Evolutionary conservation across 108 stramenopile genomes (phyloP), one percentile per base, ranked within the genome.

Genomic region (Fragilaria crotonensis): DNA sequence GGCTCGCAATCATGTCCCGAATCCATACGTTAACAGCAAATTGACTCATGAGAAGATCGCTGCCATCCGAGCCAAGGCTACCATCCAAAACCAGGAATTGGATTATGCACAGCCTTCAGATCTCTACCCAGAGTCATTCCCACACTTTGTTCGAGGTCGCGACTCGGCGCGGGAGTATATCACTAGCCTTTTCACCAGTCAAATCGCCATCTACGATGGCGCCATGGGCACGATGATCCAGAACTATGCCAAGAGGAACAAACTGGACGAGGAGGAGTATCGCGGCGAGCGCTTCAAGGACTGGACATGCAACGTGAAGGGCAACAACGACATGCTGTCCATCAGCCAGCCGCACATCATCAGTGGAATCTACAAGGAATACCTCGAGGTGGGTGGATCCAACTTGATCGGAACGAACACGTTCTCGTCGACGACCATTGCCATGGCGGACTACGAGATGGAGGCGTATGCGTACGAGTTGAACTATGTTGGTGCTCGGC

Each of bases 401-500:
- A 78, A 96, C 59, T 31, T 99, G 71, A 95, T 99, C 68, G 98
- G 95, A 21, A 99, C 98, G 57, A 99, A 99, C 66, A 99, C 98
- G 0, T 99, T 99, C 78, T 93, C 91, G 14, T 91, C 92, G 20
- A 98, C 98, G 5, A 95, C 94, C 46, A 97, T 99, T 59, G 98
- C 98, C 65, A 95, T 95, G 89, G 98, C 93, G 23, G 98, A 99
- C 67, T 99, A 99, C 67, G 76, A 94, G 54, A 97, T 99, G 96
- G 96, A 99, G 67, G 67, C 65, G 19, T 88, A 90, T 19, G 95
- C 83, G 45, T 94, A 95, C 59, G 98, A 99, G 71, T 73, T 99
- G 52, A 99, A 99, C 84, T 95, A 93, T 62, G 79, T 85, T 59
- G 77, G 81, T 33, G 95, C 98, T 26, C 73, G 93, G 30, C 64